Conservation (phyloP, 106 monocot genomes). For the Apostasia shenzhenica region DNA sequence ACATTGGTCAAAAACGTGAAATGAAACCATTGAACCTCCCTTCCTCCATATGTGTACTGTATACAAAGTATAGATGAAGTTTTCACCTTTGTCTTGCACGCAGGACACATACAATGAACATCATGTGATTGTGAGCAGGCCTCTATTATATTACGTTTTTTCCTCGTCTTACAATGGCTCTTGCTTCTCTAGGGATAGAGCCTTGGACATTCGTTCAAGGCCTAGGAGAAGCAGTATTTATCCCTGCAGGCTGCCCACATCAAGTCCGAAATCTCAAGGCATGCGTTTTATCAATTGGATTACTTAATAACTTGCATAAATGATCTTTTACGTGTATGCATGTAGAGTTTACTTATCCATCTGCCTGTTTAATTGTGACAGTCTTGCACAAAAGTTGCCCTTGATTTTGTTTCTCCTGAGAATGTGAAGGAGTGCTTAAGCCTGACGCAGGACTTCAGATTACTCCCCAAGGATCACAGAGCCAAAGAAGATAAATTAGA, state of each 20-base stretch:
- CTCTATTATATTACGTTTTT: neutral
- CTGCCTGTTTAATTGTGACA: conserved; percentile 10
- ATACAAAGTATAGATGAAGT: neutral
- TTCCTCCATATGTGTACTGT: no score
- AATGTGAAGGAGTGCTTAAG: conserved; percentile 42
- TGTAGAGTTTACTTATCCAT: neutral
- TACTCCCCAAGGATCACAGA: conserved; percentile 55
- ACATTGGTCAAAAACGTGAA: no score
- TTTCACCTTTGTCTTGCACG: neutral
- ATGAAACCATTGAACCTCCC: no score
- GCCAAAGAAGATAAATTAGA: conserved; percentile 77
- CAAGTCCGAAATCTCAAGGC: conserved; percentile 12
- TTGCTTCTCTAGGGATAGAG: conserved; percentile 4
- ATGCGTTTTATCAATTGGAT: neutral
- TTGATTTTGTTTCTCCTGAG: conserved; percentile 85
- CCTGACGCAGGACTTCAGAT: conserved; percentile 55
- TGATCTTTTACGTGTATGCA: neutral
- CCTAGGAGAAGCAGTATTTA: conserved; percentile 7
- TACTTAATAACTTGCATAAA: no score
- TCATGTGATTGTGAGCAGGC: neutral
- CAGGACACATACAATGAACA: neutral
- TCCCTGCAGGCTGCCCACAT: conserved; percentile 4
- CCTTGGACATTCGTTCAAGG: conserved; percentile 10
- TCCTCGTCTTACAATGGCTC: no score
- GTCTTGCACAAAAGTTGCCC: conserved; percentile 76